Base-by-base conservation (phyloP, 1,139 yeast species). In the Geotrichum candidum region DNA sequence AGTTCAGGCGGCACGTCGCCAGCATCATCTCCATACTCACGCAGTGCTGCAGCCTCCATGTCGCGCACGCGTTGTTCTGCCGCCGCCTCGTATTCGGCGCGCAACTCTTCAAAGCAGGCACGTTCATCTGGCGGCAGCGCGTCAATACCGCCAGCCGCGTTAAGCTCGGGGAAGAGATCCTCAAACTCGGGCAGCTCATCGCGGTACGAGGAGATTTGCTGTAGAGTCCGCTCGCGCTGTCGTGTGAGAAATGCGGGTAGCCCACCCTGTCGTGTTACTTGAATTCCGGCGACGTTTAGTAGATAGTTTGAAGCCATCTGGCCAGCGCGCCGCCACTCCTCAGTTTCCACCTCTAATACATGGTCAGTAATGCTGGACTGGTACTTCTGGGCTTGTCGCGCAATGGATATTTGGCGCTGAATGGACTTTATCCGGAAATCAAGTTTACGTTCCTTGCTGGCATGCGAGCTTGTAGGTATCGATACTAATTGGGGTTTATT, bases 211-310 rank as follows among this genome's bases (percentile, higher is more conserved):
- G 22, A 18, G 22, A 54, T n/a, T 15, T 25, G 25, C 41, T 45
- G 45, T 0, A 54, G 10, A 4, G 5, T 46, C 1, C 52, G 22
- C 33, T 56, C 57, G 22, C 55, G 48, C 25, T 76, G 78, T 48
- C 72, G 73, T 61, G 71, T 70, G 29, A 73, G 67, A 57, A 76
- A 76, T 59, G 78, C 80, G 51, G 72, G 74, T 62, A 80, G 76
- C 0, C 84, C 85, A 18, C 84, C 84, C 71, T 76, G 70, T 60
- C 71, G 74, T 29, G 72, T 72, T 2, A 81, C 75, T 61, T 79
- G 80, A 5, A 72, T 66, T 18, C 73, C 64, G 0, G 82, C 80
- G 7, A 78, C 75, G 65, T 80, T 80, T 38, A 74, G 66, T 48
- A 81, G 63, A 64, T 74, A 80, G 51, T 77, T 76, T 51, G 83